Conservation (phyloP, 2,329 filamentous ascomycete species). For the Ceratocystis destructans region DNA sequence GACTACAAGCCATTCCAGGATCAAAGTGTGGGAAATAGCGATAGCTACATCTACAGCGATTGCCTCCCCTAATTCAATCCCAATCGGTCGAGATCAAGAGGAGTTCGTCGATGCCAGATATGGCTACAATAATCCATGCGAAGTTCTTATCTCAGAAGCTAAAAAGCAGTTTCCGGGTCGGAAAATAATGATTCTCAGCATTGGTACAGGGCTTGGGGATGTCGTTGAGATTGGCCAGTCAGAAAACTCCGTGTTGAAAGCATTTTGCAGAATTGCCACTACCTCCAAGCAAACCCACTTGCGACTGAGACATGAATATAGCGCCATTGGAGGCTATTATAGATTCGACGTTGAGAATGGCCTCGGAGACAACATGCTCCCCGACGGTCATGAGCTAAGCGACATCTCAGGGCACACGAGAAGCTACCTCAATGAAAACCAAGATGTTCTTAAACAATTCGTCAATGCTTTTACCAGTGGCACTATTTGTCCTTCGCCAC, state of each 20-base stretch:
- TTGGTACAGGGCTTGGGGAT: conserved; percentile 23
- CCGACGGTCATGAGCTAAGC: conserved; percentile 23
- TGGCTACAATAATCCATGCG: conserved; percentile 26
- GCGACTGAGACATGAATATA: conserved; percentile 19
- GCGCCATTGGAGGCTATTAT: conserved; percentile 21
- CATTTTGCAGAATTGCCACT: neutral
- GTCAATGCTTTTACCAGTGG: neutral
- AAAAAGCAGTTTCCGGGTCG: conserved; percentile 21
- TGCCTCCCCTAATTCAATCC: conserved; percentile 25
- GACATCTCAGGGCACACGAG: conserved; percentile 21
- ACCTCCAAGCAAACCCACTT: neutral
- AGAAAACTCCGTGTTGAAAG: neutral
- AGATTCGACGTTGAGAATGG: conserved; percentile 25
- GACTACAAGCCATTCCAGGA: conserved; percentile 20
- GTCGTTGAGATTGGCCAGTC: conserved; percentile 20
- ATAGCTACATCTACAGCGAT: conserved; percentile 25
- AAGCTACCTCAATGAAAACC: conserved; percentile 19
- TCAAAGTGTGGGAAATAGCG: conserved; percentile 25
- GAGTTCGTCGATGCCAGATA: conserved; percentile 26
- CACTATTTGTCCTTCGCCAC: too few species aligned
- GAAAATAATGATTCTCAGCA: conserved; percentile 21
- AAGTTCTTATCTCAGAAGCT: conserved; percentile 25
- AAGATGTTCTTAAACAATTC: too few species aligned
- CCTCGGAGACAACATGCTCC: conserved; percentile 22
- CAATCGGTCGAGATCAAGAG: conserved; percentile 22